Conservation (phyloP, 495 filamentous ascomycete genomes). For the Aspergillus bridgeri region DNA sequence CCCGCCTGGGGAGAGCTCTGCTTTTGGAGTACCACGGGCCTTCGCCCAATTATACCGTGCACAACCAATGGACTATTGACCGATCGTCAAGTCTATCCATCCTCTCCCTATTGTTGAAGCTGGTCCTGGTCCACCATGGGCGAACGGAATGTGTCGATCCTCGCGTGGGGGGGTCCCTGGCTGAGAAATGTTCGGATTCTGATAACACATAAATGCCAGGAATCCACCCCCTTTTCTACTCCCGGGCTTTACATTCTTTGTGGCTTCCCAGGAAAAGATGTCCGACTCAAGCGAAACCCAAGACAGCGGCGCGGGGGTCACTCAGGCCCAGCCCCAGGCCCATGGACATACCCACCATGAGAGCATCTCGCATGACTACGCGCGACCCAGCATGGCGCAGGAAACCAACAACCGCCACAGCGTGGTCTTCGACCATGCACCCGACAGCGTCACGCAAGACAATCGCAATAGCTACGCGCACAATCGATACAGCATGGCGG, state of each 20-base stretch:
- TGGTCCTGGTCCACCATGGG: background rate
- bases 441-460: background rate
- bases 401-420: background rate
- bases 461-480: background rate
- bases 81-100: background rate
- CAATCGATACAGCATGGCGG: background rate
- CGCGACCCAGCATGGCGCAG: too few relatives aligned
- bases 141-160: background rate
- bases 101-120: constrained; percentile 10
- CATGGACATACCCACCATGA: background rate
- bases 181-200: background rate
- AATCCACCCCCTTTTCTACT: background rate
- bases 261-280: background rate
- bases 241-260: too few relatives aligned
- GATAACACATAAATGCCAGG: background rate
- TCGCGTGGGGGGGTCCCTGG: background rate
- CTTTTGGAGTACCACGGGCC: background rate
- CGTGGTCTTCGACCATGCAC: background rate
- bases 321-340: background rate
- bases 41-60: background rate
- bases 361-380: background rate
- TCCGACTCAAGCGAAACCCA: background rate
- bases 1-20: background rate
- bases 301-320: background rate
- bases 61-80: background rate